phyloP scores from a whole-genome alignment of 225 moss, liverwort and hornwort species.

The Ulota crispa region DNA sequence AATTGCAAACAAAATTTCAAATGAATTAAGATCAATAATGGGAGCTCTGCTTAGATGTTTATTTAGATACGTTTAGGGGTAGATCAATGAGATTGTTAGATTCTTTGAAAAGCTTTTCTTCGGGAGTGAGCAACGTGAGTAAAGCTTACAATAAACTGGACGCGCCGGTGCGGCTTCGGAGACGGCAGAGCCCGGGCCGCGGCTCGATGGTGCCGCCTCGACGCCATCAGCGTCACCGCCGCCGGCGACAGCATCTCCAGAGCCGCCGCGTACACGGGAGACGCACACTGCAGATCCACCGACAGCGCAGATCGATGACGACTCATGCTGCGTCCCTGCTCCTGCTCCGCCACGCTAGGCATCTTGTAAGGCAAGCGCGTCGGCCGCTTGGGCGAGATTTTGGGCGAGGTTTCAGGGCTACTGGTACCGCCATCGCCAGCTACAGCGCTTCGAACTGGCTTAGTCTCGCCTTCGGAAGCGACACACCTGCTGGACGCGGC shows the following conservation, averaged over 20 bases:
- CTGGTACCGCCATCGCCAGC: background rate
- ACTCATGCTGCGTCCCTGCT: conserved; percentile 16
- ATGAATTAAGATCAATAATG: no score
- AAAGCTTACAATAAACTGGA: conserved; percentile 52
- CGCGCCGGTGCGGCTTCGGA: conserved; percentile 47
- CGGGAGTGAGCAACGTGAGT: background rate
- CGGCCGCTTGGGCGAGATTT: conserved; percentile 24
- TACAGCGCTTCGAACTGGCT: background rate
- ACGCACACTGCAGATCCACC: conserved; percentile 29
- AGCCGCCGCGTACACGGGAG: conserved; percentile 45
- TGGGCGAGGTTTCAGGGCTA: conserved; percentile 24
- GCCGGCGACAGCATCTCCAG: conserved; percentile 55
- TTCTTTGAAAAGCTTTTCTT: no score
- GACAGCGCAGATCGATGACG: background rate
- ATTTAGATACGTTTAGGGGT: no score
- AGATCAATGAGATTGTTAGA: no score
- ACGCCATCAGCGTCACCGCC: conserved; percentile 42
- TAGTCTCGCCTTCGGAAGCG: background rate
- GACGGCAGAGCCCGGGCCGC: conserved; percentile 10
- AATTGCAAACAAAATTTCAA: no score
- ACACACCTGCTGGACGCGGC: no score
- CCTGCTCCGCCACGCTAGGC: conserved; percentile 57
- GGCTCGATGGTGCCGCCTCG: conserved; percentile 23
- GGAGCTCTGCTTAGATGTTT: no score
- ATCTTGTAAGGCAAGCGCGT: conserved; percentile 60